These are phyloP conservation scores for Epicoccum sorghinum DNA, from an alignment of 2,329 filamentous ascomycete species.

Conservation along the genomic window DNA sequence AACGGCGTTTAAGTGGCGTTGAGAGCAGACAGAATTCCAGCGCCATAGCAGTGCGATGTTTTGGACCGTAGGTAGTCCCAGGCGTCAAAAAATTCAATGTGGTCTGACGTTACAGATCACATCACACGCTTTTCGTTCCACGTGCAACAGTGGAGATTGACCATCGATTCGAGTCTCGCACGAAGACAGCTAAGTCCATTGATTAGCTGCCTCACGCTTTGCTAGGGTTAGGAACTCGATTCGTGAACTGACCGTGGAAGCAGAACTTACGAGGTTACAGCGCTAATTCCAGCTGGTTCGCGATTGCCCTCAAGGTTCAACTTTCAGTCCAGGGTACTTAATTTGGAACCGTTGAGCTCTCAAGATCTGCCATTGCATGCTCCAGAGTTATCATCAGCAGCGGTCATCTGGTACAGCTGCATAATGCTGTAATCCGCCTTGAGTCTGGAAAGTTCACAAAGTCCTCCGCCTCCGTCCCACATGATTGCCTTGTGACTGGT, in stretches of 20 bases:
- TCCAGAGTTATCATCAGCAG: not conserved
- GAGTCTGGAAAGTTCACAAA: slow-evolving; percentile 24
- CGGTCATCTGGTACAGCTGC: slow-evolving; percentile 40
- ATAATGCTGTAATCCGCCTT: slow-evolving; percentile 28
- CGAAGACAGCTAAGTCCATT: not conserved
- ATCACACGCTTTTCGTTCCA: not conserved
- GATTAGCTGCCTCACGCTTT: not conserved
- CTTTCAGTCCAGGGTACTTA: not conserved
- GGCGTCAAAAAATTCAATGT: slow-evolving; percentile 12
- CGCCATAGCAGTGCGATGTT: not conserved
- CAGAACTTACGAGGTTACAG: not conserved
- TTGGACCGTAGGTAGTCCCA: slow-evolving; percentile 33
- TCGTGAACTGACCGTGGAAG: slow-evolving; percentile 1
- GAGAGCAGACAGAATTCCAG: not conserved
- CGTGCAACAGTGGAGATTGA: not conserved
- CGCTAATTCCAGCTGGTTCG: not conserved
- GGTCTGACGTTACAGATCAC: slow-evolving; percentile 22
- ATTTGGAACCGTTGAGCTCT: not conserved
- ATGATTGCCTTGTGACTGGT: slow-evolving; percentile 30
- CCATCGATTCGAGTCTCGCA: not conserved
- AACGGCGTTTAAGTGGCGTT: slow-evolving; percentile 22
- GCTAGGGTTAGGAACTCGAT: not conserved
- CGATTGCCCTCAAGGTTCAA: not conserved
- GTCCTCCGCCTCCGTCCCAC: slow-evolving; percentile 25
- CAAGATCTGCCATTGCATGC: not conserved